Evolutionary conservation across 345 rosid genomes (phyloP).

Genomic region (Eucalyptus pauciflora): DNA sequence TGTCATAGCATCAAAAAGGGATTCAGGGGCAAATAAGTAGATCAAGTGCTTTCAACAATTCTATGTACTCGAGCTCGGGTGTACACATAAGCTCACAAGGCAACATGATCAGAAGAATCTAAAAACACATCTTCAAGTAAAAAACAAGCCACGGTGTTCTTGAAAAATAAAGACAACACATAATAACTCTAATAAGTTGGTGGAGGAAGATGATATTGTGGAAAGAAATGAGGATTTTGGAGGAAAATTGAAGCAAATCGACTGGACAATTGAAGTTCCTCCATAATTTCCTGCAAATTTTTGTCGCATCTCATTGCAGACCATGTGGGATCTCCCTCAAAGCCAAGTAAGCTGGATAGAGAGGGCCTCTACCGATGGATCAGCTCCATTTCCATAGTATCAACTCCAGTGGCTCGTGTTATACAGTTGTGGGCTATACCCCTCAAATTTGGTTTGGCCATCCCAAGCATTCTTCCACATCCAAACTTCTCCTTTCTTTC

Average conservation of each 20-base stretch:
- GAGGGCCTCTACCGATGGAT: too few species aligned
- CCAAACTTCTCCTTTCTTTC: too few species aligned
- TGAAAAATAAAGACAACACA: background rate
- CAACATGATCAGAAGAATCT: too few species aligned
- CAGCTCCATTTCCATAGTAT: too few species aligned
- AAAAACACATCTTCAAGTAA: background rate
- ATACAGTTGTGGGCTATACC: background rate
- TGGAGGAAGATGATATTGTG: background rate
- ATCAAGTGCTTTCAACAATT: background rate
- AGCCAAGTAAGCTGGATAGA: too few species aligned
- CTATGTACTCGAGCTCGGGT: rapidly evolving
- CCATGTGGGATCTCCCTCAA: too few species aligned
- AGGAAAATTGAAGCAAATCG: background rate
- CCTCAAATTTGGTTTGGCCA: background rate
- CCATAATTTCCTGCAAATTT: background rate
- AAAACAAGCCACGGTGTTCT: background rate
- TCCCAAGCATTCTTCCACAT: too few species aligned
- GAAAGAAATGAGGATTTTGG: background rate
- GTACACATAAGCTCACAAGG: too few species aligned
- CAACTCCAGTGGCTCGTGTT: too few species aligned
- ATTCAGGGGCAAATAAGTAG: too few species aligned
- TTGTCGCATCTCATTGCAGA: too few species aligned
- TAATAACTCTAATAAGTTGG: background rate
- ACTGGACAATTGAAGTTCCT: background rate
- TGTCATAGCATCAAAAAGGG: background rate